Base-by-base conservation (phyloP, 1,139 yeast species). In the Saccharomyces hybrid region DNA sequence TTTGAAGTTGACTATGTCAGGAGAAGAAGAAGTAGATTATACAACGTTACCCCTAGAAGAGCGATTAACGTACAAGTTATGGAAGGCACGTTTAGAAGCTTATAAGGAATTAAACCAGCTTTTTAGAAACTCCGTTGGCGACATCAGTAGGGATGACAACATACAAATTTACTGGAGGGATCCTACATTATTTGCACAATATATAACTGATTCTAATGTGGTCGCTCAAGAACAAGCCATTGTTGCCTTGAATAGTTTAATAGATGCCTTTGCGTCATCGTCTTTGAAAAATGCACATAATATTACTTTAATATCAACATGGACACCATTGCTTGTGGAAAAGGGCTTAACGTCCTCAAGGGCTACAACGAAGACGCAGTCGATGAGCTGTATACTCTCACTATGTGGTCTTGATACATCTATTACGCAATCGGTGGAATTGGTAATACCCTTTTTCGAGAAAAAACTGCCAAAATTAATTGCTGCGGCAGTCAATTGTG, bases 151-250 rank as follows among this genome's bases (percentile, higher is more conserved):
- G 57, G 86, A 81, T 55, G 69, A 76, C 13, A 88, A 81, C 58
- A 78, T 83, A 49, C 82, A 83, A 61, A 70, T 70, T 2, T 83
- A 80, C 65, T 60, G 78, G 53, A 67, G 69, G 26, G 78, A 78
- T 55, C 79, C 84, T 1, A 85, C 81, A 13, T 54, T 76, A 11
- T 72, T 83, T 61, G 83, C 79, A 61, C 78, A 77, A 61, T 78
- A 84, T 42, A 82, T 86, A 9, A 76, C 80, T 6, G 99, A 93
- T 68, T 70, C 86, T 47, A 93, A 93, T 68, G 97, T 90, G 14
- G 95, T 88, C 25, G 97, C 99, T 0, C 96, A 90, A 62, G 98
- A 93, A 66, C 74, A 86, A 0, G 98, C 90, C 11, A 74, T 89
- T 42, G 70, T 74, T 11, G 77, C 87, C 5, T 70, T 65, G 46